These are phyloP conservation scores for Fusarium tupiense DNA, from an alignment of 2,329 filamentous ascomycete species.

Conservation along the genomic window DNA sequence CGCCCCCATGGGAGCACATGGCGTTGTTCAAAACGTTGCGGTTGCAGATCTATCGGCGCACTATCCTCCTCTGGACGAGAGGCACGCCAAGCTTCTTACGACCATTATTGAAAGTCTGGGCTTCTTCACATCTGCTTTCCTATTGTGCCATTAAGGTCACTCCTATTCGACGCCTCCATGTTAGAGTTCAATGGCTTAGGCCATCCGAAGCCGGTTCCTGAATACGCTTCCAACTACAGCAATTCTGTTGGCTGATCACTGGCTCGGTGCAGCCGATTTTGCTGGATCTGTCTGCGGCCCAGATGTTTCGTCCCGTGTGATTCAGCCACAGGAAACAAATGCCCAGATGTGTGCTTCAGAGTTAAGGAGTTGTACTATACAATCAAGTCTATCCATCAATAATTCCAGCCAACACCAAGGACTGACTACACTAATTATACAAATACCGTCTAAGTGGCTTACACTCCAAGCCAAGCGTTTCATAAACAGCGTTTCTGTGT, in stretches of 20 bases:
- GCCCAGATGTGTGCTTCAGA: not conserved
- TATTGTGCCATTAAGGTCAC: conserved; percentile 1
- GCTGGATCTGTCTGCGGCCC: conserved; percentile 5
- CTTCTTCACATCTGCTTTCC: not conserved
- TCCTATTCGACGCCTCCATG: conserved; percentile 7
- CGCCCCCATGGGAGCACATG: conserved; percentile 3
- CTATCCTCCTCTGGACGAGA: conserved; percentile 10
- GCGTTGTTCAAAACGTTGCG: conserved; percentile 21
- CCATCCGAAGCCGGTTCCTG: conserved; percentile 18
- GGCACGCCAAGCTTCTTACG: not conserved
- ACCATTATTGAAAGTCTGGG: not conserved
- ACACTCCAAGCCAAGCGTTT: conserved; percentile 9
- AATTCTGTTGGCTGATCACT: conserved; percentile 14
- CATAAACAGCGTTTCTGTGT: conserved; percentile 8
- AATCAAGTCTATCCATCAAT: conserved; percentile 16
- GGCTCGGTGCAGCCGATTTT: conserved; percentile 5
- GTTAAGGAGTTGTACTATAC: conserved; percentile 5
- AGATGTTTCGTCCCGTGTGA: conserved; percentile 1
- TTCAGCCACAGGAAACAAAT: not conserved
- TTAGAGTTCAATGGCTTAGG: conserved; percentile 25
- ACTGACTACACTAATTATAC: conserved; percentile 22
- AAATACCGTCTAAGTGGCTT: conserved; percentile 7
- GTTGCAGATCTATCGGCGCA: conserved; percentile 18
- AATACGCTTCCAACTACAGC: not conserved
- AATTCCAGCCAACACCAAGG: conserved; percentile 3